Evolutionary conservation across 352 stramenopile species (phyloP).

Genomic region (Pythium rishiriense): DNA sequence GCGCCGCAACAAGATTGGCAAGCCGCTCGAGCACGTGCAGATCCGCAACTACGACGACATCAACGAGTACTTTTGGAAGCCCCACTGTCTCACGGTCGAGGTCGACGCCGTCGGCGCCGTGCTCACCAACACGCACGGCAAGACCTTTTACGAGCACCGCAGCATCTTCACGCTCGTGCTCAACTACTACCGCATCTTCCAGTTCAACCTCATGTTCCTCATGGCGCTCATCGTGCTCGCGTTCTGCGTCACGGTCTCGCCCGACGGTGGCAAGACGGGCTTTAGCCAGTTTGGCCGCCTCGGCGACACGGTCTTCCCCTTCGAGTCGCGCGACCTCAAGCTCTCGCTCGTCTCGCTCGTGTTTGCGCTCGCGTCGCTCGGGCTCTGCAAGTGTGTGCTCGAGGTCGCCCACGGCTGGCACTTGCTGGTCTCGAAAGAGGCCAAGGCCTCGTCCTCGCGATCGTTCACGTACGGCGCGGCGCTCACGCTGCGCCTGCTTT

Average conservation of each 20-base stretch:
- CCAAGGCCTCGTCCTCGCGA: slow-evolving; percentile 34
- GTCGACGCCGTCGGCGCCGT: slow-evolving; percentile 67
- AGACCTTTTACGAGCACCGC: slow-evolving; percentile 88
- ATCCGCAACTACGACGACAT: slow-evolving; percentile 89
- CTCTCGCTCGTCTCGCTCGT: slow-evolving; percentile 37
- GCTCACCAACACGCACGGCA: slow-evolving; percentile 61
- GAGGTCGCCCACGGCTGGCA: slow-evolving; percentile 44
- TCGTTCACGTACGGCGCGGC: slow-evolving; percentile 43
- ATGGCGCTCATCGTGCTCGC: slow-evolving; percentile 34
- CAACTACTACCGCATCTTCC: slow-evolving; percentile 38
- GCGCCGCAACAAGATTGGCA: slow-evolving; percentile 28
- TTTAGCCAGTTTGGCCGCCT: slow-evolving; percentile 39
- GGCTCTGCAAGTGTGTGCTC: slow-evolving; percentile 37
- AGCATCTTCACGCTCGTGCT: slow-evolving; percentile 66
- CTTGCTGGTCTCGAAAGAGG: slow-evolving; percentile 31
- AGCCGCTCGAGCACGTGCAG: slow-evolving; percentile 69
- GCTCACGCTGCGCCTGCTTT: slow-evolving; percentile 38
- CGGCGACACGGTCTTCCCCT: slow-evolving; percentile 36
- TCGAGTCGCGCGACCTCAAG: slow-evolving; percentile 39
- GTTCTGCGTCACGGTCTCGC: slow-evolving; percentile 35
- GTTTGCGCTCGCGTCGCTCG: slow-evolving; percentile 32
- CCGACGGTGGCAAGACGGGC: slow-evolving; percentile 32
- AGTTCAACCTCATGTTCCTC: slow-evolving; percentile 61
- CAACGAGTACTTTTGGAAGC: slow-evolving; percentile 89
- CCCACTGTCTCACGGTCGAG: slow-evolving; percentile 64